phyloP scores from a whole-genome alignment of 2,329 filamentous ascomycete species.

The Calonectria crousiana region DNA sequence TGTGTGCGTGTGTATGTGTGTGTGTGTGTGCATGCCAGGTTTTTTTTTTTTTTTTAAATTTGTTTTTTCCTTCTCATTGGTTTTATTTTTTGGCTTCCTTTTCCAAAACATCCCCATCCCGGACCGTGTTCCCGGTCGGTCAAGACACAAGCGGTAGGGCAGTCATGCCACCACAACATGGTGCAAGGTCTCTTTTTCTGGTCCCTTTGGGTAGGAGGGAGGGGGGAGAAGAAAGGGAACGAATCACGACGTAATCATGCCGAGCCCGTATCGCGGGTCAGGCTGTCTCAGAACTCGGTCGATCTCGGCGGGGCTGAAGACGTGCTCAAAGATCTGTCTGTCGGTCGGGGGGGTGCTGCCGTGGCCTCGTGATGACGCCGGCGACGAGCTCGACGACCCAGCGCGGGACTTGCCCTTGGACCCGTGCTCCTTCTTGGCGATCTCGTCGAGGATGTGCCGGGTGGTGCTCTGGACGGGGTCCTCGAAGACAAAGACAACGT shows the following conservation, averaged over 20 bases:
- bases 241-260: slow-evolving; percentile 60
- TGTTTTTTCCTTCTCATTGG: neutral
- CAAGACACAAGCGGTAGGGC: slow-evolving; percentile 5
- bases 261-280: slow-evolving; percentile 67
- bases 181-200: slow-evolving; percentile 5
- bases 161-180: slow-evolving; percentile 21
- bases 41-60: neutral
- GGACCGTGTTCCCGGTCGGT: slow-evolving; percentile 12
- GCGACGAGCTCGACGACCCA: slow-evolving; percentile 44
- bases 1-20: neutral
- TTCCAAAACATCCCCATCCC: neutral
- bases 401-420: slow-evolving; percentile 51
- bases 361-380: slow-evolving; percentile 45
- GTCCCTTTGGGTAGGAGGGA: no score
- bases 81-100: neutral
- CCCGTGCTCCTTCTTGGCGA: slow-evolving; percentile 62
- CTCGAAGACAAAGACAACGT: slow-evolving; percentile 75
- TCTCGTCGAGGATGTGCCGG: slow-evolving; percentile 66
- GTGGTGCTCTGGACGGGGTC: slow-evolving; percentile 66
- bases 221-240: neutral
- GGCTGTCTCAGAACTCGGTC: slow-evolving; percentile 62
- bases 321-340: slow-evolving; percentile 64
- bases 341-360: slow-evolving; percentile 53
- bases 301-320: slow-evolving; percentile 65
- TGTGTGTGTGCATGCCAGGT: neutral